Conservation (phyloP, 371 early-diverging fungal species). For the Lichtheimia corymbifera region DNA sequence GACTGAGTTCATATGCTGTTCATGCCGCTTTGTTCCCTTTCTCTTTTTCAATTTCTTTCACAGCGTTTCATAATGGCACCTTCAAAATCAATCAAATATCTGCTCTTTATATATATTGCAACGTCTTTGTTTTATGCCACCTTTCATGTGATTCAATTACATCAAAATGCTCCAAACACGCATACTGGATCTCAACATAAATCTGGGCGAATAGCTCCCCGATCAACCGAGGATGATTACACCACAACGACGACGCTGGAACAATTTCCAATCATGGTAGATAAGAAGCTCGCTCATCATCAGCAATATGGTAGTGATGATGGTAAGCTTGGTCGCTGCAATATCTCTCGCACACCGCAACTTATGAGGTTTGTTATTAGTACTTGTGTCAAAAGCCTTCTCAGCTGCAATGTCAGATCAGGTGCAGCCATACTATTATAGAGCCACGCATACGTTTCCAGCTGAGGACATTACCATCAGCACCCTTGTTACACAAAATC, state of each 20-base stretch:
- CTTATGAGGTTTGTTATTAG: too few relatives aligned
- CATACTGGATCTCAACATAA: neutral
- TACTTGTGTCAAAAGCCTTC: constrained; percentile 43
- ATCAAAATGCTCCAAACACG: neutral
- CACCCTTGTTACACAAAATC: constrained; percentile 43
- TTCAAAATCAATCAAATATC: constrained; percentile 7
- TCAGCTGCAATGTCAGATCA: constrained; percentile 37
- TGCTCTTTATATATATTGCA: constrained; percentile 8
- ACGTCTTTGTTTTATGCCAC: constrained; percentile 14
- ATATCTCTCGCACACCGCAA: too few relatives aligned
- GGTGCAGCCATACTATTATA: constrained; percentile 47
- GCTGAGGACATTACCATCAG: constrained; percentile 50
- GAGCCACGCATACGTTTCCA: constrained; percentile 26
- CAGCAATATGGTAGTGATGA: too few relatives aligned
- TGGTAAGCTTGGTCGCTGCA: too few relatives aligned
- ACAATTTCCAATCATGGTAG: too few relatives aligned
- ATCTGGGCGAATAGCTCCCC: constrained; percentile 10
- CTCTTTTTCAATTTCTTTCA: constrained; percentile 6
- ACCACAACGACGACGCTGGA: too few relatives aligned
- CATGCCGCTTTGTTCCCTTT: constrained; percentile 7
- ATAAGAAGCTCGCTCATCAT: too few relatives aligned
- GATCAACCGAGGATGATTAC: neutral
- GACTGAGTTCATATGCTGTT: neutral
- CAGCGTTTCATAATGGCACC: neutral
- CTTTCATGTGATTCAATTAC: constrained; percentile 6